Conservation (phyloP, 805 yeast species). For the Candida tibetensis region DNA sequence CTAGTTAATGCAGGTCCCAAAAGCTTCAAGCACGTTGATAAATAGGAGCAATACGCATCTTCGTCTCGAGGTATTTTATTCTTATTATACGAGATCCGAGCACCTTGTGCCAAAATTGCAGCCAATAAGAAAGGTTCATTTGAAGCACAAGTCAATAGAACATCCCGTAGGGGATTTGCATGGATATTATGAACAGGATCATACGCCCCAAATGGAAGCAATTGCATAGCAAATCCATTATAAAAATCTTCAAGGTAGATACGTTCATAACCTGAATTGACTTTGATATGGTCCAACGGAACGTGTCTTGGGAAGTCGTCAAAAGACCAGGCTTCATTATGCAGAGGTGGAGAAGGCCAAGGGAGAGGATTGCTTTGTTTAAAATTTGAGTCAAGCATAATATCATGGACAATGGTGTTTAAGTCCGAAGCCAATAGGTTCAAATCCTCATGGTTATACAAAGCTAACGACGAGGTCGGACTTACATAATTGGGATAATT, state of each 20-base stretch:
- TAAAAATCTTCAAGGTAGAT: constrained; percentile 38
- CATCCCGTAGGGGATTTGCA: constrained; percentile 58
- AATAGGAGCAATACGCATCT: constrained; percentile 58
- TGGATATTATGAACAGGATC: constrained; percentile 24
- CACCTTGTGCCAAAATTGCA: constrained; percentile 74
- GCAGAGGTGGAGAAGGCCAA: background rate
- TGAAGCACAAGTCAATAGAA: constrained; percentile 56
- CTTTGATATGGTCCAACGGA: constrained; percentile 28
- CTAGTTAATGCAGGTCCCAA: constrained; percentile 44
- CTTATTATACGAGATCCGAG: constrained; percentile 48
- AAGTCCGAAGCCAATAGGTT: constrained; percentile 36
- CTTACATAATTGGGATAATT: constrained; percentile 1
- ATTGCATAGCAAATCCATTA: constrained; percentile 34
- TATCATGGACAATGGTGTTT: constrained; percentile 38
- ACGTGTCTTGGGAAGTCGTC: constrained; percentile 24
- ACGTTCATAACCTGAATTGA: constrained; percentile 26
- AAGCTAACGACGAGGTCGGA: background rate
- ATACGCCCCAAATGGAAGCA: constrained; percentile 38
- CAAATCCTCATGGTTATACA: constrained; percentile 29
- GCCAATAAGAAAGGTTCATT: constrained; percentile 61
- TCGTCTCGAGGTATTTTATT: constrained; percentile 51
- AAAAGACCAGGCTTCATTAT: too few relatives aligned
- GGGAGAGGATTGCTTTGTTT: background rate
- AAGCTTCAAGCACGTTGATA: constrained; percentile 58
- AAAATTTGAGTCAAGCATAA: constrained; percentile 13